Base-by-base conservation (phyloP, 352 stramenopile species). In the Halophytophthora batemanensis region DNA sequence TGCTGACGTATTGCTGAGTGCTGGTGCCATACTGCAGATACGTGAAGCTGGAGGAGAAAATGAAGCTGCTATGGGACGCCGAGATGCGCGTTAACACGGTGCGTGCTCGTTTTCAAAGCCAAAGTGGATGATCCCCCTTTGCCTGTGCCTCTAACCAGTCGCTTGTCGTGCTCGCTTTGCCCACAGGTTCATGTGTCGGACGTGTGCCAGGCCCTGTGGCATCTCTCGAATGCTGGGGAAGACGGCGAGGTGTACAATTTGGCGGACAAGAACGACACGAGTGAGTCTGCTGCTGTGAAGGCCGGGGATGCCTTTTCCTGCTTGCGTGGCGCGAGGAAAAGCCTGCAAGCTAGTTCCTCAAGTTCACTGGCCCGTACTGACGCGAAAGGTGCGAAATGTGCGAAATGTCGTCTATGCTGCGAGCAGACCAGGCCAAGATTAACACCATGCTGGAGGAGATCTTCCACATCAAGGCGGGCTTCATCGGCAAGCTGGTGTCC, bases 71-170 rank as follows among this genome's bases (percentile, higher is more conserved):
- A 1, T 95, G 84, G 84, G 81, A 93, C 45, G 74, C 77, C 0
- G 84, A 95, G 58, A 90, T 95, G 82, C 78, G 82, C 33, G 66
- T 95, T 37, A 93, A 95, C 63, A 95, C 84, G 49, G 84, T 94
- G 53, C 42, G 38, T 42, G 23, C 7, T 2, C 23, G 21, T 3
- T 34, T 11, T 18, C 12, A 19, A 42, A 10, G 25, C 25, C 4
- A 47, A 17, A 31, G 3, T 38, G 11, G 11, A n/a, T 13, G 11
- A 14, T 38, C 33, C n/a, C 11, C 15, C 3, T 6, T 38, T 38
- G 3, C n/a, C 33, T 15, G 25, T 34, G 14, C 21, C 15, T 34
- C 29, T 56, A 18, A 22, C 31, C 2, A 28, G 4, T 12, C 37
- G 10, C 13, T 21, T 59, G 22, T 64, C 46, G 6, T 38, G 34